Evolutionary conservation across 2,329 filamentous ascomycete genomes (phyloP).

Genomic region (Colletotrichum aenigma): DNA sequence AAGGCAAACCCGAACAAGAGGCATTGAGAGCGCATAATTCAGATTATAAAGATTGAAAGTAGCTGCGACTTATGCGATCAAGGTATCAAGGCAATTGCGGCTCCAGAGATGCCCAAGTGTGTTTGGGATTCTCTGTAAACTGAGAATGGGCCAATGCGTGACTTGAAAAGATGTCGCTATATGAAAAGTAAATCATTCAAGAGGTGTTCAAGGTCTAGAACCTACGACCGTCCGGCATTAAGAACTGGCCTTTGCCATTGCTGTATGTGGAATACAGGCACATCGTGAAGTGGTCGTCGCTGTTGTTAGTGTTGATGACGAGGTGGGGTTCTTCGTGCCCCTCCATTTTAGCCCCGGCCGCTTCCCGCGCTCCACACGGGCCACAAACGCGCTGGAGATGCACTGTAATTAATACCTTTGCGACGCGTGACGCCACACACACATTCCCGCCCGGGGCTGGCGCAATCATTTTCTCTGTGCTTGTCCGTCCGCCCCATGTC

Average conservation of each 20-base stretch:
- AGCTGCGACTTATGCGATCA: background rate
- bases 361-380: background rate
- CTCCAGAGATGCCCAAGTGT: background rate
- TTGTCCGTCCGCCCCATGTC: background rate
- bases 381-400: background rate
- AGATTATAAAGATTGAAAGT: background rate
- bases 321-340: background rate
- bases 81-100: background rate
- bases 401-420: background rate
- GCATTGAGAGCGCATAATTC: background rate
- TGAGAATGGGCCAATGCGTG: background rate
- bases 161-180: background rate
- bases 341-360: background rate
- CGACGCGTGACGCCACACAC: conserved; percentile 8
- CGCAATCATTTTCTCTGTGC: background rate
- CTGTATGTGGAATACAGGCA: background rate
- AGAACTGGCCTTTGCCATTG: background rate
- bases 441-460: background rate
- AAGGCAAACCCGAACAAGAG: background rate
- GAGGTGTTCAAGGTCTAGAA: background rate
- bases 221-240: background rate
- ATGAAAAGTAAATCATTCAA: background rate
- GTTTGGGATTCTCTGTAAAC: background rate
- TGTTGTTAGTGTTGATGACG: background rate
- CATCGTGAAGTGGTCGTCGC: background rate